Base-by-base conservation (phyloP, 2,329 filamentous ascomycete species). In the Arthroderma sp. region DNA sequence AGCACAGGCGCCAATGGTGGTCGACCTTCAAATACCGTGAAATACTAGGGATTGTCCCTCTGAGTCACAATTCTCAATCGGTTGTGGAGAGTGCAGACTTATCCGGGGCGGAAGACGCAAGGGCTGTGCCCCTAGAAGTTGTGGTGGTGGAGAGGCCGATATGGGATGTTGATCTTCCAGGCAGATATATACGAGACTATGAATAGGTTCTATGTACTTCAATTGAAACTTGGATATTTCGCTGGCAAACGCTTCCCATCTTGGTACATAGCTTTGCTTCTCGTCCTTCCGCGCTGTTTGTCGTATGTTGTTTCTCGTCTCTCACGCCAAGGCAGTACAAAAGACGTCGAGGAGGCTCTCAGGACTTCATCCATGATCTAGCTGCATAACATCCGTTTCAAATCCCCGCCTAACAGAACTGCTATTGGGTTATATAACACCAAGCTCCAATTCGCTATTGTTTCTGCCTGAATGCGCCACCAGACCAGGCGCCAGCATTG, bases 1-100 rank as follows among this genome's bases (percentile, higher is more conserved):
- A 67, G 15, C 56, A 65, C 28, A 55, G 64, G 51, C 66, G 72
- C 55, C 64, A 67, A 21, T 71, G 71, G 74, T 97, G 90, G 88
- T 82, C 85, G 68, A 95, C 91, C 4, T 90, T 87, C 77, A 94
- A 95, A 72, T 98, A 97, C 73, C 81, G 91, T 59, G 88, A 91
- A n/a, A 90, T 98, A 64, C 77, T 98, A 60, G 93, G 91, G 4
- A 79, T 86, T 47, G 77, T 83, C 19, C 78, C 81, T 17, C 71
- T 86, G 33, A 76, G 47, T 37, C 33, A 56, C 17, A 52, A 51
- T 37, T 56, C 55, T 19, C 28, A 37, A n/a, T 37, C 17, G 17
- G 39, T 13, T 1, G 51, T 54, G 33, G 19, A 54, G 33, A 38
- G 37, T 38, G 33, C 41, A 35, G 23, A 56, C 13, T 35, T 43